Percentiles rank a stretch among this genome's conserved stretches.
Evolutionary conservation across 2,329 filamentous ascomycete species (phyloP).

Genomic region (Peltaster fructicola): DNA sequence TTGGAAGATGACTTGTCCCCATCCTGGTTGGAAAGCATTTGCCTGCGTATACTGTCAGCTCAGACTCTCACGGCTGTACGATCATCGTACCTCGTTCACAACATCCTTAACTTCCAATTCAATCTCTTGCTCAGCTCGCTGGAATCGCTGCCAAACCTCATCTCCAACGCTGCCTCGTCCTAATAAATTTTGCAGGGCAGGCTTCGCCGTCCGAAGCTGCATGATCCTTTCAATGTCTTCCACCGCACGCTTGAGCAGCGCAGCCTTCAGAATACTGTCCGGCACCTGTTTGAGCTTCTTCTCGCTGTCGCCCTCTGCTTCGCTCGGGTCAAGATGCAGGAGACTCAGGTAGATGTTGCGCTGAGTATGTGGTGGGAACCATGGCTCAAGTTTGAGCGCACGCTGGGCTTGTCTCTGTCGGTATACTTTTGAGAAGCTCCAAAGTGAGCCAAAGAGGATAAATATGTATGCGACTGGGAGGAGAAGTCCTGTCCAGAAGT

Average conservation of each 20-base stretch:
- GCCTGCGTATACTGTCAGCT: too few relatives aligned
- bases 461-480: slow-evolving; percentile 80
- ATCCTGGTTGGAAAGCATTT: slow-evolving; percentile 72
- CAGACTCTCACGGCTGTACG: too few relatives aligned
- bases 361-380: slow-evolving; percentile 82
- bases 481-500: slow-evolving; percentile 59
- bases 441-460: slow-evolving; percentile 72
- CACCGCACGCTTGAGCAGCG: slow-evolving; percentile 70
- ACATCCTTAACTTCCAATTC: slow-evolving; percentile 91
- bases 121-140: slow-evolving; percentile 89
- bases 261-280: slow-evolving; percentile 71
- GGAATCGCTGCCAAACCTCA: slow-evolving; percentile 85
- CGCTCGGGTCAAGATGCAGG: slow-evolving; percentile 52
- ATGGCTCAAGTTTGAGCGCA: slow-evolving; percentile 73
- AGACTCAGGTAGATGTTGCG: slow-evolving; percentile 91
- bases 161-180: slow-evolving; percentile 89
- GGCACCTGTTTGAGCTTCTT: slow-evolving; percentile 51
- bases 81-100: slow-evolving; percentile 57
- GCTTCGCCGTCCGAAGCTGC: slow-evolving; percentile 73
- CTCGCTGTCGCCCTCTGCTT: slow-evolving; percentile 34
- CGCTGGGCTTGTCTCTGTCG: slow-evolving; percentile 71
- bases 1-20: slow-evolving; percentile 94
- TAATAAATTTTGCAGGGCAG: slow-evolving; percentile 64
- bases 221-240: slow-evolving; percentile 90
- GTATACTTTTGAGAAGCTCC: slow-evolving; percentile 85